Evolutionary conservation across 1,284 basidiomycete species (phyloP).

Genomic region (Ganoderma resinaceum): DNA sequence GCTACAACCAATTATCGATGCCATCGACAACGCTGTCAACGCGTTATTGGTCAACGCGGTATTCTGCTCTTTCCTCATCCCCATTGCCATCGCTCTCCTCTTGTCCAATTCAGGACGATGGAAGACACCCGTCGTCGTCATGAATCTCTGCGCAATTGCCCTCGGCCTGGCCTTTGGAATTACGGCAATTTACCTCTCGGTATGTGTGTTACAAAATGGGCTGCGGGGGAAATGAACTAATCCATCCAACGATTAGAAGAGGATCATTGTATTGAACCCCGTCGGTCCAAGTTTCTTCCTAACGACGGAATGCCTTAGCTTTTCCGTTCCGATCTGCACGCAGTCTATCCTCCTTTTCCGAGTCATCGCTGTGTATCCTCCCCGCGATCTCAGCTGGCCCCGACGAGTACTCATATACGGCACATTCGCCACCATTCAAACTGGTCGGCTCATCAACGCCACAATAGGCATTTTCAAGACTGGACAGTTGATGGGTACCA

Average conservation of each 20-base stretch:
- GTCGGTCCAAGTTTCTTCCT: constrained; percentile 1
- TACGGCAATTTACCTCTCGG: constrained; percentile 9
- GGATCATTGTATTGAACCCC: background rate
- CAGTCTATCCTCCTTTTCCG: constrained; percentile 36
- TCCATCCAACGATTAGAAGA: background rate
- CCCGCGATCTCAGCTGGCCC: constrained; percentile 1
- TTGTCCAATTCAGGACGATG: background rate
- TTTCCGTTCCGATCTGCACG: constrained; percentile 25
- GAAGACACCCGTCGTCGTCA: constrained; percentile 36
- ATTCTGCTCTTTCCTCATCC: background rate
- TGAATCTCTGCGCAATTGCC: constrained; percentile 32
- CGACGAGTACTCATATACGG: constrained; percentile 9
- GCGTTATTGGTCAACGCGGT: background rate
- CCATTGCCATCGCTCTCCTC: background rate
- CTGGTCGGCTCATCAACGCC: background rate
- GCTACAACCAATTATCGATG: background rate
- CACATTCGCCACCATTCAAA: background rate
- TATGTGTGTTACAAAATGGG: background rate
- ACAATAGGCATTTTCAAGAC: no score
- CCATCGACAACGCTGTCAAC: background rate
- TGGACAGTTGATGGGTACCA: no score
- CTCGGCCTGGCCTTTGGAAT: constrained; percentile 24
- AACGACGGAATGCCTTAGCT: constrained; percentile 12
- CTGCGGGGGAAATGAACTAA: background rate
- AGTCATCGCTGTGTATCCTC: constrained; percentile 34